Conservation (phyloP, 2,329 filamentous ascomycete species). For the Botrytis byssoidea region DNA sequence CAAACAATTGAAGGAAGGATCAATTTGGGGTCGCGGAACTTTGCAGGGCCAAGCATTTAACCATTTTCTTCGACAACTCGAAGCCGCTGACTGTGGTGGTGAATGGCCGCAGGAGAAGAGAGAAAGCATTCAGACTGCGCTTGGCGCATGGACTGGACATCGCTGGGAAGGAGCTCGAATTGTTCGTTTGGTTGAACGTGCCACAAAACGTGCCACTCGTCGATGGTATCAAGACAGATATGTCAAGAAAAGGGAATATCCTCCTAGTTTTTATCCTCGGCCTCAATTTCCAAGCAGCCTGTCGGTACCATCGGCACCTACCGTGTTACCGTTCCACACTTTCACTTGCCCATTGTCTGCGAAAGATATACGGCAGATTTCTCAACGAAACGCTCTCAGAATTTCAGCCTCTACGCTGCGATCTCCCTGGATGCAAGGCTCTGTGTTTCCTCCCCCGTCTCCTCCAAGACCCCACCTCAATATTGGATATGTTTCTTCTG, state of each 20-base stretch:
- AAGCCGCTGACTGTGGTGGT: conserved; percentile 37
- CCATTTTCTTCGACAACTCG: conserved; percentile 39
- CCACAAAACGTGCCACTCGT: conserved; percentile 73
- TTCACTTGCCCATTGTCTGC: conserved; percentile 94
- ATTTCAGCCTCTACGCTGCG: conserved; percentile 89
- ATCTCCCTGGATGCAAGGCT: conserved; percentile 78
- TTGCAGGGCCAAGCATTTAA: conserved; percentile 57
- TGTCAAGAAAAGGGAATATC: conserved; percentile 56
- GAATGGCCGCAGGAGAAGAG: conserved; percentile 40
- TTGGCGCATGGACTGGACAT: conserved; percentile 63
- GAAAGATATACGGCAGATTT: conserved; percentile 88
- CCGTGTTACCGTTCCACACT: conserved; percentile 94
- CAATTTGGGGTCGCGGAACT: conserved; percentile 76
- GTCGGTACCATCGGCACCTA: conserved; percentile 82
- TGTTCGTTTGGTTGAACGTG: conserved; percentile 79
- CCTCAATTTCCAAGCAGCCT: conserved; percentile 72
- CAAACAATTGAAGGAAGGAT: conserved; percentile 82
- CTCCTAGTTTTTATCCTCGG: conserved; percentile 62
- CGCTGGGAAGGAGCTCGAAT: conserved; percentile 88
- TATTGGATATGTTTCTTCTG: conserved; percentile 93
- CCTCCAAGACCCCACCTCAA: conserved; percentile 83
- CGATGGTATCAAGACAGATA: conserved; percentile 87
- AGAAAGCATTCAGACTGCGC: conserved; percentile 40
- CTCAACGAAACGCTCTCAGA: conserved; percentile 87
- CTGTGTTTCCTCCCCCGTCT: conserved; percentile 79